phyloP scores from a whole-genome alignment of 2,329 filamentous ascomycete species.

The Microsporum audouinii region DNA sequence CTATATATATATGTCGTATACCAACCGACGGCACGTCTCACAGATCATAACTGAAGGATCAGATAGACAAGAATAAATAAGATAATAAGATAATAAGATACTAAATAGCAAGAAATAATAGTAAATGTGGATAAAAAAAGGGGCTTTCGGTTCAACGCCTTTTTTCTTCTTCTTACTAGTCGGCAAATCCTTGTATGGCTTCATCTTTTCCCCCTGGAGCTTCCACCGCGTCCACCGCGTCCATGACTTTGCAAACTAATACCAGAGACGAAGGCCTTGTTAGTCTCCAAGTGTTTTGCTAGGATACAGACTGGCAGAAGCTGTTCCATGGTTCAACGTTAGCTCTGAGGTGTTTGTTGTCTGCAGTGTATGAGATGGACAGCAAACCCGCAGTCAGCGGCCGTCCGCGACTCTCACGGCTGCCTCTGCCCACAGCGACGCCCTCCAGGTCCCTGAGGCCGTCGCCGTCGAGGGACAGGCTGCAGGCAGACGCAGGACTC shows the following conservation, averaged over 20 bases:
- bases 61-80: no score
- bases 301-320: not conserved
- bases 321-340: not conserved
- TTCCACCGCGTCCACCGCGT: no score
- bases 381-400: constrained; percentile 24
- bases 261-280: not conserved
- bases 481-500: constrained; percentile 32
- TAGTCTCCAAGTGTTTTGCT: not conserved
- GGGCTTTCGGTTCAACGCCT: no score
- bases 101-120: no score
- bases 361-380: constrained; percentile 22
- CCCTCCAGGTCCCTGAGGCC: constrained; percentile 34
- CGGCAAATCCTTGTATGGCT: no score
- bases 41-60: no score
- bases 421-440: constrained; percentile 37
- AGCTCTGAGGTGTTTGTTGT: not conserved
- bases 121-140: no score
- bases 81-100: no score
- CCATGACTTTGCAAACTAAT: not conserved
- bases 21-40: no score
- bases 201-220: no score
- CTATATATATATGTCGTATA: no score
- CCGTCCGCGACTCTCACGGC: constrained; percentile 43
- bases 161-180: no score
- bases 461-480: constrained; percentile 38